Percentiles rank a stretch among this genome's conserved stretches.
Conservation (phyloP, 148 eudicot genomes). For the Spergularia bocconei region DNA sequence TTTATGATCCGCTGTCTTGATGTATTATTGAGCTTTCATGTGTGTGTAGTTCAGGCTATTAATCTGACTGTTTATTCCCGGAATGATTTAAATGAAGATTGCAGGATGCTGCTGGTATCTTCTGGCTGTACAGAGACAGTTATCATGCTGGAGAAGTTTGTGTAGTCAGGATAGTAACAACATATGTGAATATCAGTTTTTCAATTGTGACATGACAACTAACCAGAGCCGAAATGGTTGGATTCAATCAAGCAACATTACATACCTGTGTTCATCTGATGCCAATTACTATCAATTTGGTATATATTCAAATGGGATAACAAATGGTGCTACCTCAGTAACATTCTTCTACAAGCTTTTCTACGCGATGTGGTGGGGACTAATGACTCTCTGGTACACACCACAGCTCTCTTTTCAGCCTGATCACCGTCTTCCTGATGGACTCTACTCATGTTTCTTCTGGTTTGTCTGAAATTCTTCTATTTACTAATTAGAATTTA, state of each 20-base stretch:
- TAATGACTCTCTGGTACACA: slow-evolving; percentile 24
- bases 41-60: no score
- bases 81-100: slow-evolving; percentile 15
- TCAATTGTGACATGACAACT: slow-evolving; percentile 14
- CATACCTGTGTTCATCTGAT: slow-evolving; percentile 15
- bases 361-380: slow-evolving; percentile 21
- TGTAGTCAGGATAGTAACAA: slow-evolving; percentile 8
- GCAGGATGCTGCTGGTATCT: slow-evolving; percentile 24
- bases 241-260: slow-evolving; percentile 23
- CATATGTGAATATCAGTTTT: slow-evolving; percentile 1
- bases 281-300: slow-evolving; percentile 22
- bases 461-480: neutral
- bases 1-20: neutral
- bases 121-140: slow-evolving; percentile 18
- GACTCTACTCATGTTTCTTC: no score
- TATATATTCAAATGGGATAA: slow-evolving; percentile 4
- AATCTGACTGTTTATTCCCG: no score
- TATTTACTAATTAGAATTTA: no score
- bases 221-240: slow-evolving; percentile 12
- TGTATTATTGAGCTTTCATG: no score
- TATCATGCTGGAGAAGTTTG: slow-evolving; percentile 23
- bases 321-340: slow-evolving; percentile 9
- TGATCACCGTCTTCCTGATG: no score
- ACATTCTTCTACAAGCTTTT: slow-evolving; percentile 18
- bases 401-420: neutral